A percentile compares a stretch with the other conserved stretches of the same genome.
phyloP scores from a whole-genome alignment of 2,329 filamentous ascomycete genomes.

The Xylariaceae sp. region DNA sequence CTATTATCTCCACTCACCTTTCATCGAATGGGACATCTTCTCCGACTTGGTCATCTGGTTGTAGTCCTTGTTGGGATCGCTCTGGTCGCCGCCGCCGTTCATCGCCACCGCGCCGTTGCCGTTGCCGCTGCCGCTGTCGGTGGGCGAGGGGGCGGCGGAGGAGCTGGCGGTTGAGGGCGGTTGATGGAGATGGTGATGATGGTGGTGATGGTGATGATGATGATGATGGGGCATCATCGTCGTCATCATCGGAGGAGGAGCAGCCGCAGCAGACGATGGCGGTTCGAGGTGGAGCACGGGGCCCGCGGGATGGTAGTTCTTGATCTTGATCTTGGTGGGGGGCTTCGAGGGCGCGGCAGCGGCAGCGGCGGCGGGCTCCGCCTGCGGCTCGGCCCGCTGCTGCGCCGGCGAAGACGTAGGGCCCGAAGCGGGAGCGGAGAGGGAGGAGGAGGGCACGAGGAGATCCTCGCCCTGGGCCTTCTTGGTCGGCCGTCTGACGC shows the following conservation, averaged over 20 bases:
- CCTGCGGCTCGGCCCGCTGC: constrained; percentile 5
- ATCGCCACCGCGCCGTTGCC: constrained; percentile 12
- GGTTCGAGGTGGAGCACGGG: constrained; percentile 4
- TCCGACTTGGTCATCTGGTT: constrained; percentile 56
- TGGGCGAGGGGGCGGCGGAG: neutral
- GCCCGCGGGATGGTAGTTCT: constrained; percentile 20
- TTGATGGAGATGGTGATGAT: no score
- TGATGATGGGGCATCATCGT: no score
- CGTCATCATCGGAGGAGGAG: constrained; percentile 8
- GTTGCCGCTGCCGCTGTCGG: constrained; percentile 4
- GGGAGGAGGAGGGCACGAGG: constrained; percentile 6
- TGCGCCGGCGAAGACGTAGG: constrained; percentile 5
- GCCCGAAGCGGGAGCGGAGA: constrained; percentile 5
- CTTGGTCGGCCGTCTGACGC: constrained; percentile 19
- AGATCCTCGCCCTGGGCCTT: constrained; percentile 18
- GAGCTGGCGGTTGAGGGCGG: neutral
- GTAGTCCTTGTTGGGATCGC: constrained; percentile 43
- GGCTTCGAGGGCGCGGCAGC: constrained; percentile 8
- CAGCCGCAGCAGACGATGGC: constrained; percentile 8
- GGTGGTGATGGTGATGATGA: no score
- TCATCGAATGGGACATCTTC: constrained; percentile 60
- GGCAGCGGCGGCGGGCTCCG: neutral
- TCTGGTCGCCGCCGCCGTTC: constrained; percentile 25
- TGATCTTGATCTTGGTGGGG: constrained; percentile 27
- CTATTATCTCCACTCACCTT: constrained; percentile 38